These are phyloP conservation scores for Nicotiana otophora DNA, from an alignment of 257 asterid genomes.

Conservation along the genomic window DNA sequence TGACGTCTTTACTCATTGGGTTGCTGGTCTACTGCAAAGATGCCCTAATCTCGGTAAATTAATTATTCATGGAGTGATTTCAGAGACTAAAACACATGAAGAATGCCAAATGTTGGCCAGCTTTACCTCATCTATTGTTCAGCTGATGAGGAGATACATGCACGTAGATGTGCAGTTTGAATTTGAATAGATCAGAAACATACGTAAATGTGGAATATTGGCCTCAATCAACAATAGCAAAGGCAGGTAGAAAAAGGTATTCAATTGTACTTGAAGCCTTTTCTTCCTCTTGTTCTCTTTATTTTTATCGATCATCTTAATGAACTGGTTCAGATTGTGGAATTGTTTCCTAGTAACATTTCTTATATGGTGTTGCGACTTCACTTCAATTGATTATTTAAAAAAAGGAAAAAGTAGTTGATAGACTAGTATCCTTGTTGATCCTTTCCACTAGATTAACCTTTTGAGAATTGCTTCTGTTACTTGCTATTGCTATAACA, in stretches of 20 bases:
- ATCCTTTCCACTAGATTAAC: not conserved
- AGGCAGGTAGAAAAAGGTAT: slow-evolving; percentile 8
- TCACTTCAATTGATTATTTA: not conserved
- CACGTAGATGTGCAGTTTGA: slow-evolving; percentile 74
- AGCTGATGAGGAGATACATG: slow-evolving; percentile 61
- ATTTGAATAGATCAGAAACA: slow-evolving; percentile 42
- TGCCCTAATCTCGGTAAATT: slow-evolving; percentile 66
- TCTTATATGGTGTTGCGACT: not conserved
- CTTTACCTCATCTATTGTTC: slow-evolving; percentile 63
- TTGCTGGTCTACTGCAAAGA: slow-evolving; percentile 61
- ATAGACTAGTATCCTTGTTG: not conserved
- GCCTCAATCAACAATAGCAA: not conserved
- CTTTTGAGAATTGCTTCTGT: not conserved
- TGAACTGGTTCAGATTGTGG: not conserved
- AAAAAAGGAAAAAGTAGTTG: not conserved
- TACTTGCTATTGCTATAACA: not conserved
- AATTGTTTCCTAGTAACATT: not conserved
- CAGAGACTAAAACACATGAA: slow-evolving; percentile 83
- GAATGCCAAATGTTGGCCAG: slow-evolving; percentile 69
- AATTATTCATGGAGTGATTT: slow-evolving; percentile 72
- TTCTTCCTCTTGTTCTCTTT: not conserved
- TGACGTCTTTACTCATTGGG: slow-evolving; percentile 65
- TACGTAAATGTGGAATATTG: not conserved
- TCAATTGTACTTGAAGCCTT: not conserved
- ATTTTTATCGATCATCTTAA: not conserved